Evolutionary conservation across 805 yeast genomes (phyloP), one percentile per base, ranked within the genome.

Genomic region (Pachysolen tannophilus): DNA sequence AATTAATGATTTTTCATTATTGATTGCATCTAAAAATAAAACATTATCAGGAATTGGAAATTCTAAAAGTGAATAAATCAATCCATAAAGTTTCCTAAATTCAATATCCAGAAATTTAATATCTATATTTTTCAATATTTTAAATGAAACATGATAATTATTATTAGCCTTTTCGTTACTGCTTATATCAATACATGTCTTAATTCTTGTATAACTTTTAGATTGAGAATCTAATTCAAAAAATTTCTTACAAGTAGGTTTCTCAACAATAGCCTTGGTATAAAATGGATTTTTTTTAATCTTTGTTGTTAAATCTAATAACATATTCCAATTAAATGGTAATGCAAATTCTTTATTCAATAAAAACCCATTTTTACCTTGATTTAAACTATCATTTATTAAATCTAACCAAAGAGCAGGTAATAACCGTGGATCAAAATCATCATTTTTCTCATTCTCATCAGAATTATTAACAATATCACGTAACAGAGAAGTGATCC

Each of bases 271-370:
- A 15, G 25, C 25, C 13, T 31, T 31, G 5, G 23, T 17, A 16
- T 31, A 31, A 17, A 24, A 31, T 6, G 27, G 28, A 23, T 31
- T 27, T 10, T 20, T 3, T 4, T 15, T 13, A 9, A 32, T n/a
- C 18, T 26, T 25, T 18, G 18, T n/a, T 26, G 26, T 18, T 19
- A 32, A 19, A 26, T 32, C 29, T 5, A 26, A 8, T 13, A 26
- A 23, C 29, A 32, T 32, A 11, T 40, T 34, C 61, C 61, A 56
- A 14, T 40, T 40, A 35, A 56, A 56, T 1, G 52, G 50, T 3
- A 56, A 33, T 6, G 26, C 34, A 26, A 51, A 48, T n/a, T 39
- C 27, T 8, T 40, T 30, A 27, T 31, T 20, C n/a, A 29, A 10
- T 10, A 14, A 13, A n/a, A n/a, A n/a, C n/a, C n/a, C n/a, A 1